Conservation (phyloP, 805 yeast species). For the Metschnikowia santaceciliae region DNA sequence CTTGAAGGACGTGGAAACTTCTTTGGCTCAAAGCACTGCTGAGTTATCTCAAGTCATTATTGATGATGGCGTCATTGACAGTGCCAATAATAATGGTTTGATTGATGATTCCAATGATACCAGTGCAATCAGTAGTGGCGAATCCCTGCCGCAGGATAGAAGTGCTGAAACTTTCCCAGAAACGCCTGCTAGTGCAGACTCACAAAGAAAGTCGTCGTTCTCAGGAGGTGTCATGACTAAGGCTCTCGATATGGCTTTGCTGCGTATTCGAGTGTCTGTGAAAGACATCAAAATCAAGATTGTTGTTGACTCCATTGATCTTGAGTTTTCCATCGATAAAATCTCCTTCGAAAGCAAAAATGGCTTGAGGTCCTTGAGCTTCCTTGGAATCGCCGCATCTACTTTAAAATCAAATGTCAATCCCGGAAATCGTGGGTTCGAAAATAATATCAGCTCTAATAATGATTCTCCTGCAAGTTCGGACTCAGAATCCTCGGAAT, state of each 20-base stretch:
- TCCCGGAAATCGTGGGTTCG: constrained; percentile 22
- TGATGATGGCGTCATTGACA: constrained; percentile 19
- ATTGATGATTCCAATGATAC: not conserved
- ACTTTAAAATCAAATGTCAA: constrained; percentile 18
- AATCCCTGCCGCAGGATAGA: not conserved
- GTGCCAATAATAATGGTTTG: constrained; percentile 20
- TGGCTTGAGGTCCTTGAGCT: constrained; percentile 41
- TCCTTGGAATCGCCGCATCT: constrained; percentile 33
- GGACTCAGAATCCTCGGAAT: constrained; percentile 4
- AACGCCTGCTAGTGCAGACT: not conserved
- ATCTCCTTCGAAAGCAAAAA: constrained; percentile 38
- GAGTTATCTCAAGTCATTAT: constrained; percentile 63
- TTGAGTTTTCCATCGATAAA: constrained; percentile 30
- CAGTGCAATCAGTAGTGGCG: not conserved
- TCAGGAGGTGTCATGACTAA: constrained; percentile 55
- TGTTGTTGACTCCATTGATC: constrained; percentile 42
- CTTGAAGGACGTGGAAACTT: constrained; percentile 37
- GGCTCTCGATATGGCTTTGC: constrained; percentile 65
- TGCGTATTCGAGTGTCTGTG: constrained; percentile 53
- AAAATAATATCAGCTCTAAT: not conserved
- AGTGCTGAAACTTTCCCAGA: not conserved
- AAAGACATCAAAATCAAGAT: constrained; percentile 45
- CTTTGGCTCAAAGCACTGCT: constrained; percentile 68
- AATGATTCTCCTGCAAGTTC: not conserved
- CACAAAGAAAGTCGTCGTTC: constrained; percentile 18